These are phyloP conservation scores for Delonix regia DNA, from an alignment of 306 rosid genomes.

Conservation along the genomic window DNA sequence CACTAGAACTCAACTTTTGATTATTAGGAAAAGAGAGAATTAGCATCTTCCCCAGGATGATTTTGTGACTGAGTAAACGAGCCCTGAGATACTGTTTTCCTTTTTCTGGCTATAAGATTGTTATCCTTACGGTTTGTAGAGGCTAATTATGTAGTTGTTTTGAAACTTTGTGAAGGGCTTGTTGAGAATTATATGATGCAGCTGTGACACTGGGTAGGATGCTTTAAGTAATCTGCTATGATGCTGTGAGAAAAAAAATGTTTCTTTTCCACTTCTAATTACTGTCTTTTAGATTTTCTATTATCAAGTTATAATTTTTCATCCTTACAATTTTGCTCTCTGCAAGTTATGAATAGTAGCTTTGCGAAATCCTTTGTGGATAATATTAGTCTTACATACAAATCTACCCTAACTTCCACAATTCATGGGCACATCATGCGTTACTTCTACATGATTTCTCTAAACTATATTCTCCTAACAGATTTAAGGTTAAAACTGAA, in stretches of 20 bases:
- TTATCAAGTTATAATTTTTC: not conserved
- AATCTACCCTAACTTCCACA: not conserved
- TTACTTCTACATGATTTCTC: not conserved
- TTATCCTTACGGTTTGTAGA: not conserved
- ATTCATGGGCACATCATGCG: not conserved
- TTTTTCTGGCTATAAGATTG: too few relatives aligned
- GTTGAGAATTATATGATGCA: not conserved
- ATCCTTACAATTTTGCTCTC: not conserved
- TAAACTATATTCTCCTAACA: not conserved
- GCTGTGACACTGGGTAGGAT: not conserved
- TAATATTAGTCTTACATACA: not conserved
- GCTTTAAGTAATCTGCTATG: not conserved
- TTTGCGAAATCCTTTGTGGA: not conserved
- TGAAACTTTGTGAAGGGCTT: not conserved
- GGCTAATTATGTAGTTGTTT: not conserved
- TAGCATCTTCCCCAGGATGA: not conserved
- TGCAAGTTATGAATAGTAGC: not conserved
- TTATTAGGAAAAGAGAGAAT: not conserved
- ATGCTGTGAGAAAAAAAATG: not conserved
- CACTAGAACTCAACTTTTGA: not conserved
- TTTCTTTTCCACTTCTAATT: not conserved
- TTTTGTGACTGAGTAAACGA: not conserved
- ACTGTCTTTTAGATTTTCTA: too few relatives aligned
- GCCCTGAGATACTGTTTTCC: not conserved
- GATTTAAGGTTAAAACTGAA: too few relatives aligned